Conservation (phyloP, 2,329 filamentous ascomycete species). For the Dendryphion nanum region DNA sequence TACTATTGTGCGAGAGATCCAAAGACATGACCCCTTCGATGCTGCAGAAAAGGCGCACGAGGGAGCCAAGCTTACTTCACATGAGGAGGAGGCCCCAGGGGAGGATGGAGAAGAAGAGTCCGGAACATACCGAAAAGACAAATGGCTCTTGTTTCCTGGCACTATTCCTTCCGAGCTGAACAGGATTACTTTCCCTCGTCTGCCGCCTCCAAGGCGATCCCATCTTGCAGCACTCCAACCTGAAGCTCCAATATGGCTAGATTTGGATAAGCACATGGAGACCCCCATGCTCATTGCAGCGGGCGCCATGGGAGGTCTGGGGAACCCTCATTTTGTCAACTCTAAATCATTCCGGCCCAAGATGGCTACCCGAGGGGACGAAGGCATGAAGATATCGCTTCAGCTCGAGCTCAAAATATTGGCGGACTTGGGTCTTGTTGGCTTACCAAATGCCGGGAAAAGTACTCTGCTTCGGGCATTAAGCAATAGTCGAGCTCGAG, state of each 20-base stretch:
- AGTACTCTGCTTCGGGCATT: conserved; percentile 85
- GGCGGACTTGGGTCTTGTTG: conserved; percentile 91
- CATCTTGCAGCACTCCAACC: conserved; percentile 67
- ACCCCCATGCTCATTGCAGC: conserved; percentile 81
- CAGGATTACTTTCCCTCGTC: conserved; percentile 56
- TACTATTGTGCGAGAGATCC: conserved; percentile 82
- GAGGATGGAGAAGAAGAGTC: conserved; percentile 43
- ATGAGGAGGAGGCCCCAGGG: conserved; percentile 22
- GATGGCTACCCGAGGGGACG: conserved; percentile 84
- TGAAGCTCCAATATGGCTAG: conserved; percentile 62
- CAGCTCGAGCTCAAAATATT: conserved; percentile 92
- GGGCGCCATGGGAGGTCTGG: conserved; percentile 84
- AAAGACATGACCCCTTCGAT: conserved; percentile 71
- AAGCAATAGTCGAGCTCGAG: conserved; percentile 81
- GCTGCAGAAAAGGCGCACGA: conserved; percentile 57
- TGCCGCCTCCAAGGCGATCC: conserved; percentile 57
- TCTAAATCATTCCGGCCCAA: conserved; percentile 73
- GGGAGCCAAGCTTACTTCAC: conserved; percentile 22
- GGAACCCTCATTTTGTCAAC: conserved; percentile 89
- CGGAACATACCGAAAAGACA: conserved; percentile 56
- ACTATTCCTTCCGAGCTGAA: conserved; percentile 69
- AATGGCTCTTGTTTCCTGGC: conserved; percentile 86
- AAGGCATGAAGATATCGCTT: conserved; percentile 72
- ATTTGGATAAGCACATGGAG: conserved; percentile 68
- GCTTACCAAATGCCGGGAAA: conserved; percentile 94